phyloP scores from a whole-genome alignment of 345 rosid genomes.

The Anacardium occidentale region DNA sequence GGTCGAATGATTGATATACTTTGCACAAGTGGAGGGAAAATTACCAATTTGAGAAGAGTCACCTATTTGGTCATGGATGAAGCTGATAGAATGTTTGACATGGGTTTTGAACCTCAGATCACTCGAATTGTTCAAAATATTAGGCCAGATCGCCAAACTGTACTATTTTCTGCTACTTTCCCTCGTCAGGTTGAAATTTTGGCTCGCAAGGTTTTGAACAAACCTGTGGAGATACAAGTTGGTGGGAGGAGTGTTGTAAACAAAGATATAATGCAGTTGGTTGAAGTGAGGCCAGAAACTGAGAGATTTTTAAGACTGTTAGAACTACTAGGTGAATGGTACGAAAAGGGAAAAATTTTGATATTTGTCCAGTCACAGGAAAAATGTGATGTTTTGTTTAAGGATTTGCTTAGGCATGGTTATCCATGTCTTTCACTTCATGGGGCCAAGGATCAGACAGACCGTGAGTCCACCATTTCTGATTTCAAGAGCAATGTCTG shows the following conservation, averaged over 20 bases:
- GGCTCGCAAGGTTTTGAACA: conserved; percentile 84
- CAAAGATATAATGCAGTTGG: conserved; percentile 84
- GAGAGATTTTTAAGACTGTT: conserved; percentile 81
- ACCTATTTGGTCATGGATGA: conserved; percentile 94
- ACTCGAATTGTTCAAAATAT: conserved; percentile 92
- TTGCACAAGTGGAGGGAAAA: conserved; percentile 91
- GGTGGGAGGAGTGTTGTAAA: conserved; percentile 99
- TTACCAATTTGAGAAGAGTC: conserved; percentile 80
- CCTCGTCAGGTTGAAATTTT: conserved; percentile 94
- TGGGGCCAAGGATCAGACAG: conserved; percentile 95
- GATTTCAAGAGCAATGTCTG: conserved; percentile 94
- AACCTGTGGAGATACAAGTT: conserved; percentile 86
- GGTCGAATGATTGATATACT: conserved; percentile 98
- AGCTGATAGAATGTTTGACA: conserved; percentile 98
- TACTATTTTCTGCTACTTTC: conserved; percentile 92
- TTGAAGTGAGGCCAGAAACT: conserved; percentile 89
- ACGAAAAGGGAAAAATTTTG: conserved; percentile 86
- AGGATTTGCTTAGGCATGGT: conserved; percentile 70
- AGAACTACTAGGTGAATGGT: conserved; percentile 96
- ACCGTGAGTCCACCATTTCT: conserved; percentile 84
- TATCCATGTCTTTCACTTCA: conserved; percentile 96
- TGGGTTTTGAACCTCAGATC: conserved; percentile 97
- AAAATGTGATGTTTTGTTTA: conserved; percentile 82
- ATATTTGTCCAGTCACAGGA: conserved; percentile 89
- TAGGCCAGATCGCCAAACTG: conserved; percentile 92